Conservation (phyloP, 2,329 filamentous ascomycete species). For the Beauveria bassiana region DNA sequence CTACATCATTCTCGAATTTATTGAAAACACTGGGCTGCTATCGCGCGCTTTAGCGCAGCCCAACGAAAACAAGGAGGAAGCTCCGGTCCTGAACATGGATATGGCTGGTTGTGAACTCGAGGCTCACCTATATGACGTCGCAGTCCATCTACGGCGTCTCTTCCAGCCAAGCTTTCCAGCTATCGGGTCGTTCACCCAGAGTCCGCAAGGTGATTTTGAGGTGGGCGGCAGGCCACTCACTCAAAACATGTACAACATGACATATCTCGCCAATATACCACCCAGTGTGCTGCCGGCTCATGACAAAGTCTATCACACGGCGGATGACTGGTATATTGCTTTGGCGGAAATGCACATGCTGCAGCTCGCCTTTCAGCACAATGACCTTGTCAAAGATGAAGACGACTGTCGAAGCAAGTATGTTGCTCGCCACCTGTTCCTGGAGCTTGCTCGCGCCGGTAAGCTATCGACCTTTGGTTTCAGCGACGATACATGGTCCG, state of each 20-base stretch:
- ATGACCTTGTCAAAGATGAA: slow-evolving; percentile 23
- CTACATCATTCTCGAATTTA: not conserved
- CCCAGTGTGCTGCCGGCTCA: slow-evolving; percentile 15
- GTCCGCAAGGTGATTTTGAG: slow-evolving; percentile 16
- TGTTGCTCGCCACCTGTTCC: slow-evolving; percentile 26
- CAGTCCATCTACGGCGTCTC: not conserved
- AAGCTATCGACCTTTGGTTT: slow-evolving; percentile 18
- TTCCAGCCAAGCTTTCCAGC: not conserved
- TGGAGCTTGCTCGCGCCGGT: slow-evolving; percentile 18
- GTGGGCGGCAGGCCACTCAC: slow-evolving; percentile 27
- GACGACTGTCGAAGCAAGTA: slow-evolving; percentile 30
- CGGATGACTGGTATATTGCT: slow-evolving; percentile 28
- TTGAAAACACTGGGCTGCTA: not conserved
- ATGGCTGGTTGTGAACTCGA: not conserved
- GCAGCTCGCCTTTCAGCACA: slow-evolving; percentile 28
- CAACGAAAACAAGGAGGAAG: not conserved
- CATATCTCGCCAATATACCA: slow-evolving; percentile 21
- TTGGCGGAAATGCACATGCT: slow-evolving; percentile 31
- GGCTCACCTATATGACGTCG: not conserved
- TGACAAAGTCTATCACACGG: slow-evolving; percentile 15
- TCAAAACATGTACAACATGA: slow-evolving; percentile 34
- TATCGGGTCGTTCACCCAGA: not conserved
- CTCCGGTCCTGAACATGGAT: not conserved
- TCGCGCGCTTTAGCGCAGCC: not conserved
- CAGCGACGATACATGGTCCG: slow-evolving; percentile 24